Conservation (phyloP, 2,329 filamentous ascomycete species). For the Penicillium sp. region DNA sequence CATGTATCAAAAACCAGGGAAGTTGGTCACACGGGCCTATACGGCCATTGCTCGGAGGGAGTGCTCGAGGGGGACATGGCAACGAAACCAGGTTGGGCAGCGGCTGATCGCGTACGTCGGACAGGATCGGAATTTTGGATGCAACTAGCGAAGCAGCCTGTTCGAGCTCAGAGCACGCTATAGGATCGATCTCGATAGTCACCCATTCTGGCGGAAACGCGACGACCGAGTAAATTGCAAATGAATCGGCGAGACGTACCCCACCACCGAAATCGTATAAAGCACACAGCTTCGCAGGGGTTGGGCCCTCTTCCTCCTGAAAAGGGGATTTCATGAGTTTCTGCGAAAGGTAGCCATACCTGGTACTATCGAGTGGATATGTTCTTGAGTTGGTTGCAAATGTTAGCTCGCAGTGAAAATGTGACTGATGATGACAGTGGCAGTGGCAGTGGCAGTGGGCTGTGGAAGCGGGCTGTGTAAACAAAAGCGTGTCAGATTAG, state of each 20-base stretch:
- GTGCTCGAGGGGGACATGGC: slow-evolving; percentile 1
- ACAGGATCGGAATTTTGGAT: slow-evolving; percentile 8
- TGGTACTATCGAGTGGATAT: not conserved
- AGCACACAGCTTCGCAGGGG: slow-evolving; percentile 16
- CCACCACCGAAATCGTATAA: slow-evolving; percentile 16
- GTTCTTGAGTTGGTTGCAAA: not conserved
- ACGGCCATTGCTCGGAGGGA: not conserved
- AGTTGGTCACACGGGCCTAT: slow-evolving; percentile 4
- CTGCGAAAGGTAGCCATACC: not conserved
- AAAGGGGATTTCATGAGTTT: slow-evolving; percentile 5
- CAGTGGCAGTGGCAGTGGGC: not conserved
- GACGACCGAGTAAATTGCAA: slow-evolving; percentile 21
- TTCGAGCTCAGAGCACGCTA: not conserved
- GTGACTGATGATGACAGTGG: not conserved
- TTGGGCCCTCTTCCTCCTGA: slow-evolving; percentile 10
- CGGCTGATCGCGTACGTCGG: not conserved
- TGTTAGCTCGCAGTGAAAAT: not conserved
- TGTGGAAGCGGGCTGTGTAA: slow-evolving; percentile 5
- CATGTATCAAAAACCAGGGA: slow-evolving; percentile 30
- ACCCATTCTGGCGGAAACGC: slow-evolving; percentile 12
- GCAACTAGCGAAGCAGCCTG: not conserved
- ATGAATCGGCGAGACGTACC: slow-evolving; percentile 15
- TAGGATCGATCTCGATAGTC: not conserved
- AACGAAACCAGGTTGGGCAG: not conserved
- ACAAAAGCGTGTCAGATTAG: not conserved